Percentiles rank a stretch among this genome's conserved stretches.
Evolutionary conservation across 2,329 filamentous ascomycete species (phyloP).

Genomic region (Lachnellula hyalina): DNA sequence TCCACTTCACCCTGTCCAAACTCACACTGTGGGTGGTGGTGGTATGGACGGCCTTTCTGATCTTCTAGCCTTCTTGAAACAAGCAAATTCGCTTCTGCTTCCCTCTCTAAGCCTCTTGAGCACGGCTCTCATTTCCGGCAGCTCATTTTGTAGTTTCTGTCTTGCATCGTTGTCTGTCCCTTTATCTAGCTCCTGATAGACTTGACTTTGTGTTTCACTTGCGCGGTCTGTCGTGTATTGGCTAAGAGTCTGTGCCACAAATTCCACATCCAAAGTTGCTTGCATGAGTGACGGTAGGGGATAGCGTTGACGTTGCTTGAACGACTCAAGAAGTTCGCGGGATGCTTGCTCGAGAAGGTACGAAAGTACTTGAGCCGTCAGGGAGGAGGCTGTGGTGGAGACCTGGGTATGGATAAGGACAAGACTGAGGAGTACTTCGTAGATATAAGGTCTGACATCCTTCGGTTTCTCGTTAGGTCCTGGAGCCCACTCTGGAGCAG

Average conservation of each 20-base stretch:
- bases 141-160: slow-evolving; percentile 72
- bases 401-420: slow-evolving; percentile 91
- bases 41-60: slow-evolving; percentile 7
- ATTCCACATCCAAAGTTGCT: slow-evolving; percentile 94
- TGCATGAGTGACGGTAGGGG: slow-evolving; percentile 84
- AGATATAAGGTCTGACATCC: slow-evolving; percentile 82
- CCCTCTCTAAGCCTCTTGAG: slow-evolving; percentile 79
- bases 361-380: slow-evolving; percentile 77
- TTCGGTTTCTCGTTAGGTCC: slow-evolving; percentile 51
- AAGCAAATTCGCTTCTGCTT: slow-evolving; percentile 82
- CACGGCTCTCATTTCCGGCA: slow-evolving; percentile 82
- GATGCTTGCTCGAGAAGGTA: slow-evolving; percentile 81
- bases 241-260: slow-evolving; percentile 86
- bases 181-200: slow-evolving; percentile 86
- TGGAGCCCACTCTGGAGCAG: slow-evolving; percentile 66
- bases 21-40: background rate
- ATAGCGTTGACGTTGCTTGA: slow-evolving; percentile 62
- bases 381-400: slow-evolving; percentile 68
- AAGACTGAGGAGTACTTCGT: slow-evolving; percentile 75
- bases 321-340: slow-evolving; percentile 73
- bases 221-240: slow-evolving; percentile 84
- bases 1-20: background rate
- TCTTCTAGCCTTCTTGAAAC: slow-evolving; percentile 57
- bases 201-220: slow-evolving; percentile 75
- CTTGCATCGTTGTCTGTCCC: slow-evolving; percentile 86